These are phyloP conservation scores for Phyllosticta capitalensis DNA, from an alignment of 2,329 filamentous ascomycete genomes.

Conservation along the genomic window DNA sequence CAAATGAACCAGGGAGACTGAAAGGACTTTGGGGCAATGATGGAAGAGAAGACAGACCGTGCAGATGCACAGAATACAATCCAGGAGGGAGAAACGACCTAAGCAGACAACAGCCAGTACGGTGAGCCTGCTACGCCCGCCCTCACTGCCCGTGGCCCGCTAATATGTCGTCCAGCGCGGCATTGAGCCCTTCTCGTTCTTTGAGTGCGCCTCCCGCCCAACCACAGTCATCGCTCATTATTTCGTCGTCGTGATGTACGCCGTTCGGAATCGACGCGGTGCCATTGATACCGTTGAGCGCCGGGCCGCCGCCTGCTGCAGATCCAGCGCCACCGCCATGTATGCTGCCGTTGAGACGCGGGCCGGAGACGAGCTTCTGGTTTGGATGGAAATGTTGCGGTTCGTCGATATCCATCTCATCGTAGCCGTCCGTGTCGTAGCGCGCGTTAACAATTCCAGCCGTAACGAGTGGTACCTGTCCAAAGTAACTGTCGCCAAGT, in stretches of 20 bases:
- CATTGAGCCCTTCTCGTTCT: conserved; percentile 21
- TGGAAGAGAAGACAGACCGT: no score
- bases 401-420: conserved; percentile 7
- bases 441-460: conserved; percentile 56
- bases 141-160: conserved; percentile 7
- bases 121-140: neutral
- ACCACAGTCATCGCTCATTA: conserved; percentile 27
- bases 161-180: conserved; percentile 10
- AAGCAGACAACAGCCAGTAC: neutral
- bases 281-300: conserved; percentile 16
- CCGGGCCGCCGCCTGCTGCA: conserved; percentile 12
- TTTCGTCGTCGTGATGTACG: conserved; percentile 22
- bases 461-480: conserved; percentile 66
- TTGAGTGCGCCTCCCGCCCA: conserved; percentile 29
- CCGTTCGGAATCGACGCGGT: conserved; percentile 10
- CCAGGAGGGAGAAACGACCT: neutral
- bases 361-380: neutral
- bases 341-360: conserved; percentile 12
- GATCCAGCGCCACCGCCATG: conserved; percentile 7
- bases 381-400: conserved; percentile 1
- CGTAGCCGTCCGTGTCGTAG: conserved; percentile 46
- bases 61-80: neutral
- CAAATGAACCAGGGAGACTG: no score
- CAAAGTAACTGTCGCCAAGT: conserved; percentile 65
- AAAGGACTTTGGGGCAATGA: no score